Conservation (phyloP, 2,329 filamentous ascomycete genomes). For the Talaromyces sp. region DNA sequence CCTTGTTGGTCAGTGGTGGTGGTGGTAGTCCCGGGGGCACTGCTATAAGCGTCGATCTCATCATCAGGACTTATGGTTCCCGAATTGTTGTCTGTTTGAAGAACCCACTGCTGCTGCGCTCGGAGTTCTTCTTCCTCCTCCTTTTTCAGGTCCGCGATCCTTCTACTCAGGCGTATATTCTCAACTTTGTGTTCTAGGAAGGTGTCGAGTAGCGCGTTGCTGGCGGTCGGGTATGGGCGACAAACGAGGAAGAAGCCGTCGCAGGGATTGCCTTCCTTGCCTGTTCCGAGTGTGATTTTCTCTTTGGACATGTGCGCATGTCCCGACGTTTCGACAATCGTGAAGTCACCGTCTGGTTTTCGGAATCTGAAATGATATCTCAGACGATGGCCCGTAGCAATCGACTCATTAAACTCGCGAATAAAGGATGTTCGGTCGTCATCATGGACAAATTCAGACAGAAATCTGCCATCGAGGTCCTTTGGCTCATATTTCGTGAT, state of each 20-base stretch:
- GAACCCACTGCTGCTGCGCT: conserved; percentile 16
- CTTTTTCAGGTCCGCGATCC: conserved; percentile 76
- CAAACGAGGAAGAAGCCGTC: conserved; percentile 93
- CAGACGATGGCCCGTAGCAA: conserved; percentile 72
- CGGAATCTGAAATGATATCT: conserved; percentile 83
- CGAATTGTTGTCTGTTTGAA: conserved; percentile 53
- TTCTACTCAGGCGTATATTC: conserved; percentile 78
- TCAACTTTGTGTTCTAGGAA: conserved; percentile 97
- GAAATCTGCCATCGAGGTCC: conserved; percentile 69
- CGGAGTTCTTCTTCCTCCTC: conserved; percentile 75
- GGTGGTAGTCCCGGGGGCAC: conserved; percentile 37
- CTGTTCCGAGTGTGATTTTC: conserved; percentile 61
- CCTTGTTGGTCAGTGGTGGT: conserved; percentile 32
- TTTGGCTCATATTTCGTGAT: conserved; percentile 72
- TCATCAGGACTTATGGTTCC: conserved; percentile 50
- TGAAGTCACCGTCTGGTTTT: conserved; percentile 68
- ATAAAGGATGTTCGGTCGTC: conserved; percentile 81
- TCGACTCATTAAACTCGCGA: conserved; percentile 83
- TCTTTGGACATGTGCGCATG: conserved; percentile 76
- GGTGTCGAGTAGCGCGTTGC: conserved; percentile 78
- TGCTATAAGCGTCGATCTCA: conserved; percentile 50
- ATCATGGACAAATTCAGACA: conserved; percentile 78
- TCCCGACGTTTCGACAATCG: conserved; percentile 86
- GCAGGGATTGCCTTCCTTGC: conserved; percentile 67
- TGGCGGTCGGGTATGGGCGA: conserved; percentile 83